Base-by-base conservation (phyloP, 805 yeast species). In the Candida insectorum region DNA sequence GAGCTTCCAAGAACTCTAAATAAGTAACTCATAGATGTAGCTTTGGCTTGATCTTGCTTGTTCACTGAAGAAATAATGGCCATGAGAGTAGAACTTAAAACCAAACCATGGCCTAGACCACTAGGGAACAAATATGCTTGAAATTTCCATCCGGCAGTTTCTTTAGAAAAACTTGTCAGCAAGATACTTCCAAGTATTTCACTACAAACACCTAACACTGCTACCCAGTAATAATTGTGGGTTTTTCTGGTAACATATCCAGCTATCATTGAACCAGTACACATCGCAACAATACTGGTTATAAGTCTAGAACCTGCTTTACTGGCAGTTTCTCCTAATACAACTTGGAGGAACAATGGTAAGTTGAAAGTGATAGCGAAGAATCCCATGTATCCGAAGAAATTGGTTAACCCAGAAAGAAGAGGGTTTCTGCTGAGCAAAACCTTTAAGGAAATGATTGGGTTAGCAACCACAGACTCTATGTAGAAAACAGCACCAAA, bases 341-440 rank as follows among this genome's bases (percentile, higher is more conserved):
- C 30, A 6, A 31, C 30, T 16, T 31, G 34, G 21, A 31, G 30
- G 5, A 31, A 18, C 7, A 31, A 16, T 14, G 34, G 34, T 31
- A 21, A n/a, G n/a, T n/a, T n/a, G n/a, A 32, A 32, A 10, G 30
- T 20, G 15, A 20, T 26, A 8, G 30, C 30, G 14, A 31, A 25
- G 12, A 17, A 31, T 4, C 29, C 28, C 34, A 31, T 31, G 16
- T 31, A 31, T 9, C 34, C 34, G 21, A 31, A 31, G 24, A 31
- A 25, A 14, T 31, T 31, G 15, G 36, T 26, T n/a, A 32, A 13
- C 5, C 36, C 36, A 4, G 31, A 11, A 6, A 32, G 14, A 3
- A 32, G 14, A 5, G 36, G 31, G 13, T 26, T 26, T 21, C 30
- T 32, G 18, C 30, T 32, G 11, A 20, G 21, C n/a, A 32, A 18